These are phyloP conservation scores for Dendrocalamus sinicus DNA, from an alignment of 176 grass and related monocot genomes.

Conservation along the genomic window DNA sequence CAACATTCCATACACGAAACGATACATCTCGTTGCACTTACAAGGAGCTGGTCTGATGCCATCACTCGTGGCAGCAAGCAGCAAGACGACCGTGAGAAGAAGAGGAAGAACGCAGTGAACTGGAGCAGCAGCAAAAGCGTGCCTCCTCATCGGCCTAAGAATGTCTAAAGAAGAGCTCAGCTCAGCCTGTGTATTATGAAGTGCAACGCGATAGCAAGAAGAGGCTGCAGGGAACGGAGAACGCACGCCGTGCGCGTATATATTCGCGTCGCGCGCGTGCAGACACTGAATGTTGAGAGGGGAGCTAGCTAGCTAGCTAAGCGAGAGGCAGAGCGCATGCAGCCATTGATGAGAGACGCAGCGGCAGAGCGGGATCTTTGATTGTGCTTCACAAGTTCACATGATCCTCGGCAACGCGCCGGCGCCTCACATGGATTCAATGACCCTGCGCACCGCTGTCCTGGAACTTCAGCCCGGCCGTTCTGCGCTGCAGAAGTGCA, in stretches of 20 bases:
- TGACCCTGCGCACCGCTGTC: conserved; percentile 44
- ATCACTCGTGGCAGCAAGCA: conserved; percentile 42
- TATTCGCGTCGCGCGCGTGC: neutral
- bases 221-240: neutral
- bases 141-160: conserved; percentile 37
- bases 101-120: conserved; percentile 10
- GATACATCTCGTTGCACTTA: conserved; percentile 22
- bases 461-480: conserved; percentile 15
- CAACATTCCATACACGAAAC: neutral
- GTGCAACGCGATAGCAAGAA: neutral
- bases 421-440: conserved; percentile 65
- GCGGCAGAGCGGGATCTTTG: conserved; percentile 56
- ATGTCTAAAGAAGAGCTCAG: neutral
- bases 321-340: too few relatives aligned
- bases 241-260: neutral
- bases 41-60: conserved; percentile 53
- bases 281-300: neutral
- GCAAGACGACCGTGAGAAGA: neutral
- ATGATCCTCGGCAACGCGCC: conserved; percentile 66
- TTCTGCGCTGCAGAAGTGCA: neutral
- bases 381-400: conserved; percentile 87
- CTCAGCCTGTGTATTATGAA: neutral
- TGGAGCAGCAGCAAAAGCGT: conserved; percentile 11
- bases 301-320: neutral
- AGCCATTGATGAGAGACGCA: conserved; percentile 51